Percentiles rank a stretch among this genome's conserved stretches.
Evolutionary conservation across 495 filamentous ascomycete genomes (phyloP).

Genomic region (Neurospora tetraspora): DNA sequence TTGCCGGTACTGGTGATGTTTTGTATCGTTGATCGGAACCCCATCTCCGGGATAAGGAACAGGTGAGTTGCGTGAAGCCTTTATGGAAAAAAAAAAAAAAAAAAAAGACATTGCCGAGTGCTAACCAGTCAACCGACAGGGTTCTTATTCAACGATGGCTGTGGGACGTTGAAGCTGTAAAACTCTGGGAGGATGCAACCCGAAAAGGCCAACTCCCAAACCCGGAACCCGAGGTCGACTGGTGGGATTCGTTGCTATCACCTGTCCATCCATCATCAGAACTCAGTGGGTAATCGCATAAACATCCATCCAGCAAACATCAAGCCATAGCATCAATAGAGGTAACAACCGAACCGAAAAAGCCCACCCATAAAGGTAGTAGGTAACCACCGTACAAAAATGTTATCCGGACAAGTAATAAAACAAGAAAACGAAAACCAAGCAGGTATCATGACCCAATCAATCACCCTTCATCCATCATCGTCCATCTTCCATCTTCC

Average conservation of each 20-base stretch:
- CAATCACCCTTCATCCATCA: background rate
- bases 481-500: background rate
- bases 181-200: background rate
- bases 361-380: too few relatives aligned
- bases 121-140: constrained; percentile 17
- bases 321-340: background rate
- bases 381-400: too few relatives aligned
- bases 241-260: background rate
- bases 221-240: background rate
- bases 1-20: constrained; percentile 37
- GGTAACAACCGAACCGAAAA: background rate
- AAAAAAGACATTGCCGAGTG: background rate
- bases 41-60: constrained; percentile 26
- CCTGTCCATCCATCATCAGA: background rate
- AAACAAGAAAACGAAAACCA: too few relatives aligned
- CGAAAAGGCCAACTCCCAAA: background rate
- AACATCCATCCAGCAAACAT: background rate
- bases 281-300: background rate
- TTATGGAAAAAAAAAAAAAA: background rate
- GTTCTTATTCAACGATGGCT: constrained; percentile 5
- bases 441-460: background rate
- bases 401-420: too few relatives aligned
- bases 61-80: constrained; percentile 11
- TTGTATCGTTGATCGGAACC: constrained; percentile 41
- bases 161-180: constrained; percentile 9